A percentile compares a stretch with the other conserved stretches of the same genome.
Evolutionary conservation across 1,139 yeast genomes (phyloP).

Genomic region (Kurtzmaniella quercitrusa): DNA sequence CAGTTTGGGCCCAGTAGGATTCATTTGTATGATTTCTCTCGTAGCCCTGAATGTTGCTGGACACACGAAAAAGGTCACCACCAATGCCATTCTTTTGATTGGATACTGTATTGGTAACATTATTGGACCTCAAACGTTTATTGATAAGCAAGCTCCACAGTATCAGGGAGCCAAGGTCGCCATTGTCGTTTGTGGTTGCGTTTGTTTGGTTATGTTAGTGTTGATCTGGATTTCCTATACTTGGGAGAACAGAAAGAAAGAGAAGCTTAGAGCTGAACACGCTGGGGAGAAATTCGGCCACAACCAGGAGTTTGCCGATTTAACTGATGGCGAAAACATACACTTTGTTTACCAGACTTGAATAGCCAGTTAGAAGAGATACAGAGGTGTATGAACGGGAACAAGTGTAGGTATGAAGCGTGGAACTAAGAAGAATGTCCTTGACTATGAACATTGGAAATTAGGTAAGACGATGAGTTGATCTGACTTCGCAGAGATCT

Average conservation of each 20-base stretch:
- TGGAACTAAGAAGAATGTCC: too few relatives aligned
- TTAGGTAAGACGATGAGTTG: too few relatives aligned
- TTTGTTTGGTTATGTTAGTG: constrained; percentile 18
- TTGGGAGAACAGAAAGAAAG: constrained; percentile 18
- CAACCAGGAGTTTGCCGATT: constrained; percentile 55
- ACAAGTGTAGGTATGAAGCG: too few relatives aligned
- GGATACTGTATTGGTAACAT: constrained; percentile 68
- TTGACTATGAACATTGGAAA: too few relatives aligned
- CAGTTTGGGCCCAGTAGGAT: constrained; percentile 32
- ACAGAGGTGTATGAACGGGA: background rate
- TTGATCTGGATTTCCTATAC: constrained; percentile 26
- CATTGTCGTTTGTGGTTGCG: constrained; percentile 28
- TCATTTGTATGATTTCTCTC: constrained; percentile 13
- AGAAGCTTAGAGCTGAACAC: constrained; percentile 13
- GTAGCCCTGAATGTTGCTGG: constrained; percentile 24
- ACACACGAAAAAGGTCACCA: constrained; percentile 19
- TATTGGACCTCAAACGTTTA: constrained; percentile 68
- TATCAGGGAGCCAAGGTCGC: constrained; percentile 44
- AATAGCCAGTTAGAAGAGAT: constrained; percentile 3
- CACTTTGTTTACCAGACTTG: constrained; percentile 45
- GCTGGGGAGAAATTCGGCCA: constrained; percentile 19
- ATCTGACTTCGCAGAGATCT: too few relatives aligned
- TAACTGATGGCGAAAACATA: constrained; percentile 65
- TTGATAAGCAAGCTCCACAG: constrained; percentile 46
- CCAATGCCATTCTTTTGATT: constrained; percentile 17